Base-by-base conservation (phyloP, 2,329 filamentous ascomycete species). In the Ophiostoma quercus region DNA sequence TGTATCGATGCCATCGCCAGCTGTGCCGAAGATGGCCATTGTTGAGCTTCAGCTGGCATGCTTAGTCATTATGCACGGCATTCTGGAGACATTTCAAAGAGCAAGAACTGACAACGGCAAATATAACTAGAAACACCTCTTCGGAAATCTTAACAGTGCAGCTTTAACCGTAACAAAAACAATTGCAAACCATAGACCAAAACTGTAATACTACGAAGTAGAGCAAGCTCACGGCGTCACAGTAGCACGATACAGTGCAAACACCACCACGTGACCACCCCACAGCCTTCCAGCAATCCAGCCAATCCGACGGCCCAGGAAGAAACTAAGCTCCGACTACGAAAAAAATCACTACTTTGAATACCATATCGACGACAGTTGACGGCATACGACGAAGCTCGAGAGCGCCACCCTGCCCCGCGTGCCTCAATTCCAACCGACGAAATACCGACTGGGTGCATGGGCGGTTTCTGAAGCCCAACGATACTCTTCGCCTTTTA, bases 291-390 rank as follows among this genome's bases (percentile, higher is more conserved):
- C 19, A 41, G 16, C 19, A n/a, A 32, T 62, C 62, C 62, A 63
- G 66, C 37, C 69, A 57, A 60, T 68, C 70, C 54, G 62, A 67
- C 67, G 68, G 68, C 41, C 2, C 68, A 51, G 68, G 68, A 71
- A 71, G 68, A 71, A 70, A 68, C 60, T 65, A 70, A 68, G 68
- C 66, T 68, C 70, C 70, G 70, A 47, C 62, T 65, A 39, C 29
- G 29, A 71, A 70, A 71, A 71, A 71, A 68, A 70, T 69, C 66
- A 65, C 60, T 41, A 41, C 62, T 32, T 5, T 62, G 25, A 22
- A 57, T 22, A 57, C 51, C 43, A 7, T 16, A 62, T 16, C 6
- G 57, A 34, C 25, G 57, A 25, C 22, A 57, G 39, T 11, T 25
- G 57, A 62, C 57, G 25, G 22, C 57, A 32, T 29, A 62, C 57